Base-by-base conservation (phyloP, 2,329 filamentous ascomycete genomes). In the Chaetomium sp. region DNA sequence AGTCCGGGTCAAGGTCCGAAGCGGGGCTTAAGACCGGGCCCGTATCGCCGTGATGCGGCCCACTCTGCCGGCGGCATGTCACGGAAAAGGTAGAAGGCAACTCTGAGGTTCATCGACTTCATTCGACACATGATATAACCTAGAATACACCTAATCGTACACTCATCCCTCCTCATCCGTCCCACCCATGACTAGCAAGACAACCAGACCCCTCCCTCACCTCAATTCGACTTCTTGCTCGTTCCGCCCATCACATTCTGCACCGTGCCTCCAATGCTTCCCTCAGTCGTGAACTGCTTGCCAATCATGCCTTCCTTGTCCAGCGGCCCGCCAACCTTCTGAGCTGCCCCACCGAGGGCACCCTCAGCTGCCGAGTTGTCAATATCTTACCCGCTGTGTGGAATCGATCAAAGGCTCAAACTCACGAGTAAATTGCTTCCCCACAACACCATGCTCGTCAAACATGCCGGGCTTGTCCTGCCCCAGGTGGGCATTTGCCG, bases 361-460 rank as follows among this genome's bases (percentile, higher is more conserved):
- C 83, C 83, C 5, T 81, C 71, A 45, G 78, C 79, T 81, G 21
- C 1, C 6, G 2, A 8, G 8, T 10, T 0, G 16, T 42, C 25
- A 60, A 45, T 67, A 42, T 42, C 7, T 4, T 42, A 19, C 38
- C 38, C 5, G 13, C 38, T 16, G 16, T n/a, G 5, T 7, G 16
- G 38, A 5, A 16, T 19, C 6, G 7, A 7, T n/a, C 16, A n/a
- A 42, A 4, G 35, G 35, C 7, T 42, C 2, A 19, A 19, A 63
- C 73, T 56, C 72, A 82, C 80, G 79, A 4, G 81, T 86, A 70
- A 86, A 86, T 25, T 85, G 82, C 69, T 82, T 84, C 23, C 84
- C 84, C 38, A 86, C 78, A 0, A 78, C 75, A 5, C 84, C 84
- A 0, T 80, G 74, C 0, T 78, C 80, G 49, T 83, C 84, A 55